A percentile compares a stretch with the other conserved stretches of the same genome.
phyloP scores from a whole-genome alignment of 176 grass and related monocot genomes.

The Hsuehochloa calcarea region DNA sequence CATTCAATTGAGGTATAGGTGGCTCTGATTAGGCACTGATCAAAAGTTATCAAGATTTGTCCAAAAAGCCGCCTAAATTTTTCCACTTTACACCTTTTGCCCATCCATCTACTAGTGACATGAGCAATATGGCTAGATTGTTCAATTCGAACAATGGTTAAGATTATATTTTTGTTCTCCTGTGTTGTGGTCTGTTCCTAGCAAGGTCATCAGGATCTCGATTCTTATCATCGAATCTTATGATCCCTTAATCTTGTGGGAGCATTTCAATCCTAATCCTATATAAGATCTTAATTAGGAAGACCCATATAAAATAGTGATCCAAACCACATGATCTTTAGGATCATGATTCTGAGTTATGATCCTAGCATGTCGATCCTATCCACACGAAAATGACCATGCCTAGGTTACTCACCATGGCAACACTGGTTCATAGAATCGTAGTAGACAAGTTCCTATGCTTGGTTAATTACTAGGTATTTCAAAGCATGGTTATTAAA shows the following conservation, averaged over 20 bases:
- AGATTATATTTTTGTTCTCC: not conserved
- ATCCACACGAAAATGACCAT: not conserved
- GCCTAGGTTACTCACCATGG: no score
- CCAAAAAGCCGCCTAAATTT: not conserved
- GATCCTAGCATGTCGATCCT: not conserved
- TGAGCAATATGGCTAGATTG: not conserved
- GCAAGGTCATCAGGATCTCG: not conserved
- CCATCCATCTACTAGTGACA: not conserved
- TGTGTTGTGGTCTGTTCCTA: not conserved
- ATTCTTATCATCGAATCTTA: not conserved
- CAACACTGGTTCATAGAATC: no score
- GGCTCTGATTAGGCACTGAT: not conserved
- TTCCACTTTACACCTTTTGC: not conserved
- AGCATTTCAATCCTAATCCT: not conserved
- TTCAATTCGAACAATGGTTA: not conserved
- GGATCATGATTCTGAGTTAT: not conserved
- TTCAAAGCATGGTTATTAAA: no score
- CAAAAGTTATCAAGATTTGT: not conserved
- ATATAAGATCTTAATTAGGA: not conserved
- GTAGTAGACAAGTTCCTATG: no score
- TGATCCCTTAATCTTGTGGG: not conserved
- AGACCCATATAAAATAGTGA: not conserved
- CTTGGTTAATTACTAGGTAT: no score
- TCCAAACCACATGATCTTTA: not conserved
- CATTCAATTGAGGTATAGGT: not conserved